phyloP scores from a whole-genome alignment of 805 yeast genomes.

The Saturnispora sanitii region DNA sequence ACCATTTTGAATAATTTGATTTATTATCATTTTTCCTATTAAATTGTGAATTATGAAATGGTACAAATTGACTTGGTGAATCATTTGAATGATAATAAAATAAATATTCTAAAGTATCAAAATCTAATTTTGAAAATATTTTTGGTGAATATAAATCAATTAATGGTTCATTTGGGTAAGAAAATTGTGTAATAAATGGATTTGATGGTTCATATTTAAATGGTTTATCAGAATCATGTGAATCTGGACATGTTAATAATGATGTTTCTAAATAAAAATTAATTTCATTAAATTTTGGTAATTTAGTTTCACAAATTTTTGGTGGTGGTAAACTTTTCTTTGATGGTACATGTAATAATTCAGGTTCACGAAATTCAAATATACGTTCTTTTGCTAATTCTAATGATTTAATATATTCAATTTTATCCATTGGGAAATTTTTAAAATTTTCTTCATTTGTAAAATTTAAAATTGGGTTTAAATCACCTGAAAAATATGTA shows the following conservation, averaged over 20 bases:
- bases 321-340: conserved; percentile 5
- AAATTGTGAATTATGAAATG: conserved; percentile 18
- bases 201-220: conserved; percentile 59
- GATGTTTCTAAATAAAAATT: conserved; percentile 63
- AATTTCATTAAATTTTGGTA: conserved; percentile 45
- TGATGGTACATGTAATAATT: conserved; percentile 8
- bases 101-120: conserved; percentile 83
- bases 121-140: conserved; percentile 61
- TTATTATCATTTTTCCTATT: conserved; percentile 26
- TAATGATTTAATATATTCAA: conserved; percentile 19
- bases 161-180: conserved; percentile 81
- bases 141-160: conserved; percentile 53
- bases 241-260: conserved; percentile 83
- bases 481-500: conserved; percentile 3
- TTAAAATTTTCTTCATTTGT: conserved; percentile 16
- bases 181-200: conserved; percentile 83
- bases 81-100: conserved; percentile 58
- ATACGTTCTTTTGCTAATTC: conserved; percentile 27
- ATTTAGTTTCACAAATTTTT: conserved; percentile 32
- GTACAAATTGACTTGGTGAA: conserved; percentile 1
- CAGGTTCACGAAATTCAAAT: conserved; percentile 11
- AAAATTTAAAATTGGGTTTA: not conserved
- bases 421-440: conserved; percentile 22
- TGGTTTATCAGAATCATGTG: conserved; percentile 82
- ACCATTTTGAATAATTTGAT: conserved; percentile 22